phyloP scores from a whole-genome alignment of 768 basidiomycete genomes.

The Tephrocybe rancida region DNA sequence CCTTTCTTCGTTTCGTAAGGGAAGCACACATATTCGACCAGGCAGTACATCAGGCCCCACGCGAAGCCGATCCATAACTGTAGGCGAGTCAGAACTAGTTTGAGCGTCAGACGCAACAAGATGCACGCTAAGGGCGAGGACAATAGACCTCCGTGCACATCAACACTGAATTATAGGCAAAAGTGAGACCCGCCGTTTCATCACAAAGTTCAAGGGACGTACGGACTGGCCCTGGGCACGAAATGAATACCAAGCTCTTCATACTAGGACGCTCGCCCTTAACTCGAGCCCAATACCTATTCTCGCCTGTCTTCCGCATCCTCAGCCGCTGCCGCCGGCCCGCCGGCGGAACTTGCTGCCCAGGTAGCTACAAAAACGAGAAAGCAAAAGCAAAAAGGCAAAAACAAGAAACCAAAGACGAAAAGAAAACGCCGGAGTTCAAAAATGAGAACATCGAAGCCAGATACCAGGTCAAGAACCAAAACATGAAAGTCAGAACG shows the following conservation, averaged over 20 bases:
- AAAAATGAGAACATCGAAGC: no score
- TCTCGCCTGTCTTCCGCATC: slow-evolving; percentile 67
- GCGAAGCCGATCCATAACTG: slow-evolving; percentile 73
- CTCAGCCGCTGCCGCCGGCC: no score
- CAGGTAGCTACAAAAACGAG: no score
- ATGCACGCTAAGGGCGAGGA: slow-evolving; percentile 71
- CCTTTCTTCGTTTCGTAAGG: slow-evolving; percentile 13
- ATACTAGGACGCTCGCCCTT: slow-evolving; percentile 65
- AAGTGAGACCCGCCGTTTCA: neutral
- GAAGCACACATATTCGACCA: slow-evolving; percentile 50
- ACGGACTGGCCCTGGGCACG: slow-evolving; percentile 75
- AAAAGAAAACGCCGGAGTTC: no score
- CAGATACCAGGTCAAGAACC: no score
- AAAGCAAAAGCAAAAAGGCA: no score
- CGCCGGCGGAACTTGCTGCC: no score
- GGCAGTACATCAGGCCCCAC: slow-evolving; percentile 76
- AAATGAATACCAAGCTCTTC: slow-evolving; percentile 61
- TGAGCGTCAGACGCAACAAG: slow-evolving; percentile 36
- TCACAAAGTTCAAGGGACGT: slow-evolving; percentile 25
- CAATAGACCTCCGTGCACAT: slow-evolving; percentile 74
- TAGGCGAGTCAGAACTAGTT: neutral
- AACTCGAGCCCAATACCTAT: slow-evolving; percentile 59
- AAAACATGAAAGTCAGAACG: no score
- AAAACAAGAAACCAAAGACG: no score
- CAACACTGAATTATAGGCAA: slow-evolving; percentile 44